Evolutionary conservation across 2,329 filamentous ascomycete genomes (phyloP), one percentile per base, ranked within the genome.

Genomic region (Meredithiella fracta): DNA sequence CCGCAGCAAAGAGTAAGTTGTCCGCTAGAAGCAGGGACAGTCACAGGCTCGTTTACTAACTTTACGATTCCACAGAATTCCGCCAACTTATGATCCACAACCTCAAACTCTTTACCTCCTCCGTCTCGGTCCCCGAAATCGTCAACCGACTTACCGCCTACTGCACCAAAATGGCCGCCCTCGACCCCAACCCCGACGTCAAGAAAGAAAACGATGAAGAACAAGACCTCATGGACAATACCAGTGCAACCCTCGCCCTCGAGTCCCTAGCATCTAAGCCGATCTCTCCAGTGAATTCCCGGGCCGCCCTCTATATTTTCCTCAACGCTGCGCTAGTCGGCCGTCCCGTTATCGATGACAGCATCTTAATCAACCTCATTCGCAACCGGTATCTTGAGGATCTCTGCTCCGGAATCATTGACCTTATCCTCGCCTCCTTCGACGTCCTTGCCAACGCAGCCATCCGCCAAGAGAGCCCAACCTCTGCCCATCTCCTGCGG

Each of bases 361-460:
- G 75, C 54, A 77, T 78, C 25, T 74, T 97, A 9, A 81, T 92
- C 61, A 85, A 79, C 52, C 92, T 90, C 67, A 69, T 97, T 44
- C 82, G 88, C 62, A 87, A 90, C 61, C 78, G 90, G 65, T 96
- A 95, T 64, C 83, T 85, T 68, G 84, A 86, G 40, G 85, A 95
- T 63, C 76, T 85, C 44, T 85, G 91, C 66, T 76, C 79, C 11
- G 81, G 88, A 47, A 80, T 86, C 0, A 80, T 88, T 55, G 89
- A 96, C 63, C 73, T 97, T 1, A 85, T 97, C 44, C 77, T 91
- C 8, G 87, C 89, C 1, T 83, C 89, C 0, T 97, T 98, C 64
- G 90, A 97, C 63, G 77, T 94, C 3, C 73, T 98, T 15, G 86
- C 89, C 37, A 94, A 94, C 63, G 85, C 85, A 3, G 85, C 91